Percentiles rank a stretch among this genome's conserved stretches.
Conservation (phyloP, 495 filamentous ascomycete species). For the Aspergillus egyptiacus region DNA sequence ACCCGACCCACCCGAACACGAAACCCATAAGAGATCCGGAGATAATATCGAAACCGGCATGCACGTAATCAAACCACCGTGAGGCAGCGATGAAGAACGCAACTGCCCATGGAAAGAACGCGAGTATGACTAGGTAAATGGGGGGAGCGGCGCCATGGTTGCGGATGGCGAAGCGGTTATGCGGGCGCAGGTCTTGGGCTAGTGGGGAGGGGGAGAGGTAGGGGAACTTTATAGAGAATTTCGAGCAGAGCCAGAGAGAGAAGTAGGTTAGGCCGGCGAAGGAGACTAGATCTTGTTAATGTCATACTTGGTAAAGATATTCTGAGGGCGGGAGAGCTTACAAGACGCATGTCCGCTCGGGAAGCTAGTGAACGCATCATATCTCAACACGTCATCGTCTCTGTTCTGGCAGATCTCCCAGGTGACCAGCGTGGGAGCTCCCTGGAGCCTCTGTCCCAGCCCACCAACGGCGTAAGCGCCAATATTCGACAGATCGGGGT, state of each 20-base stretch:
- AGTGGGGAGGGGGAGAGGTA: conserved; percentile 46
- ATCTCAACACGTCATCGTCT: conserved; percentile 29
- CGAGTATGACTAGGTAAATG: conserved; percentile 49
- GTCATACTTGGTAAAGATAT: too few relatives aligned
- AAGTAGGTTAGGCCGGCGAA: conserved; percentile 61
- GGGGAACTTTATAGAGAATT: conserved; percentile 57
- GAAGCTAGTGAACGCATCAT: conserved; percentile 62
- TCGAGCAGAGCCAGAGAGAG: conserved; percentile 57
- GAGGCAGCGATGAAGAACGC: conserved; percentile 58
- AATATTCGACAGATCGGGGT: conserved; percentile 47
- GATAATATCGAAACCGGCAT: conserved; percentile 61
- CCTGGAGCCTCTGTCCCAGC: conserved; percentile 37
- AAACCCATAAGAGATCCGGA: conserved; percentile 54
- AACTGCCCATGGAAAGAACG: conserved; percentile 49
- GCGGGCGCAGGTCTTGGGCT: conserved; percentile 19
- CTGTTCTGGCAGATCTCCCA: conserved; percentile 49
- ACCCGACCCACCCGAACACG: conserved; percentile 48
- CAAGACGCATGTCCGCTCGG: conserved; percentile 65
- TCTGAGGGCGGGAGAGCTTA: conserved; percentile 34
- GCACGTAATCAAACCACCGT: conserved; percentile 57
- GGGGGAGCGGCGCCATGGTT: conserved; percentile 55
- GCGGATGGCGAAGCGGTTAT: conserved; percentile 29
- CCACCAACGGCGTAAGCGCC: conserved; percentile 42
- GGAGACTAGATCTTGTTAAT: conserved; percentile 39
- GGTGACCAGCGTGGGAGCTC: conserved; percentile 45